A percentile compares a stretch with the other conserved stretches of the same genome.
These are phyloP conservation scores for Prototheca wickerhamii DNA, from an alignment of 163 green algal species.

Conservation along the genomic window DNA sequence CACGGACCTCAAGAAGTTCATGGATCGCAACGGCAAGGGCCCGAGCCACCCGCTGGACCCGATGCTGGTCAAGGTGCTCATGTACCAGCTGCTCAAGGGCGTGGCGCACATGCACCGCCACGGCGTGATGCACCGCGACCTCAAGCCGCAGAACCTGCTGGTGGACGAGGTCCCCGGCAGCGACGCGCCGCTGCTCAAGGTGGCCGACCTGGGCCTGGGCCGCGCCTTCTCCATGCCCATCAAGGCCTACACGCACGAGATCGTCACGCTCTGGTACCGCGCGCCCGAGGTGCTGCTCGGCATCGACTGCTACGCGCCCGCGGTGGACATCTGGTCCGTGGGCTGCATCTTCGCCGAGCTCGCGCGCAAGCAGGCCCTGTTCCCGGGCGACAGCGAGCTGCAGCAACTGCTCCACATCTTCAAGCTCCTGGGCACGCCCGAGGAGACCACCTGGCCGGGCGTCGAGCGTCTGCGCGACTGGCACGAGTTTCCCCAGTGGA, in stretches of 20 bases:
- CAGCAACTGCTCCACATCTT: conserved; percentile 99
- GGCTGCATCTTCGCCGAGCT: conserved; percentile 99
- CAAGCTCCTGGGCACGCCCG: conserved; percentile 95
- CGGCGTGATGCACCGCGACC: conserved; percentile 86
- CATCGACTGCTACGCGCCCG: conserved; percentile 85
- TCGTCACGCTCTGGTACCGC: conserved; percentile 98
- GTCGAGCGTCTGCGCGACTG: conserved; percentile 92
- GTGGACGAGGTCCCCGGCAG: conserved; percentile 66
- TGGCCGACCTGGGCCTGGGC: conserved; percentile 93
- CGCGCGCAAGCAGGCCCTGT: conserved; percentile 82
- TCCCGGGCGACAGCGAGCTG: conserved; percentile 94
- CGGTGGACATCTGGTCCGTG: conserved; percentile 98
- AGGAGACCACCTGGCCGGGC: conserved; percentile 83
- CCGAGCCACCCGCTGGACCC: conserved; percentile 57
- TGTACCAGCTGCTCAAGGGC: conserved; percentile 97
- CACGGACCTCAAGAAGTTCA: conserved; percentile 99
- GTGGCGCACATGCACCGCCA: conserved; percentile 95
- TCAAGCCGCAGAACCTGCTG: conserved; percentile 98
- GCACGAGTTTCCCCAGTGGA: conserved; percentile 96
- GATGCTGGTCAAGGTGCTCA: conserved; percentile 82
- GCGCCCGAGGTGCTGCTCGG: conserved; percentile 97
- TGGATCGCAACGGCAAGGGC: conserved; percentile 90
- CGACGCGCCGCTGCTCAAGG: conserved; percentile 65
- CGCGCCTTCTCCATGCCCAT: conserved; percentile 93
- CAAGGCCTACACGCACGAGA: conserved; percentile 99